Base-by-base conservation (phyloP, 768 basidiomycete species). In the Kwoniella sp. region DNA sequence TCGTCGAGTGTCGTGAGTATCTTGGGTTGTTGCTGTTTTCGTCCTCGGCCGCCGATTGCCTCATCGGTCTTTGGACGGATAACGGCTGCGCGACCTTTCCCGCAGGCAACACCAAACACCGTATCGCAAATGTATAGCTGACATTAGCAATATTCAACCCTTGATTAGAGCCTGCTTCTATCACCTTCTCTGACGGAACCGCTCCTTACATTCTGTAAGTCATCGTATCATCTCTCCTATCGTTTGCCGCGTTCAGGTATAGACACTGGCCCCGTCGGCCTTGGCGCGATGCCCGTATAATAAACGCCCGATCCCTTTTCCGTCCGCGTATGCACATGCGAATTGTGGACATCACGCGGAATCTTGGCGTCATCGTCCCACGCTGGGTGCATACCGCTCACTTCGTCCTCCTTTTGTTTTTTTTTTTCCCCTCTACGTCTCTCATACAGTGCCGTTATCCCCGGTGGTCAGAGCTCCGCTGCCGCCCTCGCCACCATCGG, bases 361-460 rank as follows among this genome's bases (percentile, higher is more conserved):
- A 13, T 26, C 48, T 49, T 49, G 48, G 48, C 48, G 48, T 10
- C 10, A 49, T 44, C 40, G 17, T 19, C 40, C 40, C 8, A 44
- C 13, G 13, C 7, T 13, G 13, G 6, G 7, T 6, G 33, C 33
- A 33, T 33, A 33, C 7, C 13, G 33, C 33, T 33, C 7, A 33
- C 33, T n/a, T n/a, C n/a, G n/a, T n/a, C n/a, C n/a, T n/a, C 33
- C 7, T 33, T 33, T 33, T 6, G 13, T 33, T 6, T 33, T 6
- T 33, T 33, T 33, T 33, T 33, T 33, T 33, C 33, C 13, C 13
- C 13, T 36, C 21, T 12, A 24, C 37, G 22, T 33, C 37, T 54
- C 21, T 13, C 7, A 33, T 30, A 22, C 65, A 78, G 77, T 33
- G 70, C 67, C 71, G 74, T 91, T 61, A 81, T 84, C 37, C 77